These are phyloP conservation scores for Hyaloperonospora arabidopsidis DNA, from an alignment of 352 stramenopile genomes.

Conservation along the genomic window DNA sequence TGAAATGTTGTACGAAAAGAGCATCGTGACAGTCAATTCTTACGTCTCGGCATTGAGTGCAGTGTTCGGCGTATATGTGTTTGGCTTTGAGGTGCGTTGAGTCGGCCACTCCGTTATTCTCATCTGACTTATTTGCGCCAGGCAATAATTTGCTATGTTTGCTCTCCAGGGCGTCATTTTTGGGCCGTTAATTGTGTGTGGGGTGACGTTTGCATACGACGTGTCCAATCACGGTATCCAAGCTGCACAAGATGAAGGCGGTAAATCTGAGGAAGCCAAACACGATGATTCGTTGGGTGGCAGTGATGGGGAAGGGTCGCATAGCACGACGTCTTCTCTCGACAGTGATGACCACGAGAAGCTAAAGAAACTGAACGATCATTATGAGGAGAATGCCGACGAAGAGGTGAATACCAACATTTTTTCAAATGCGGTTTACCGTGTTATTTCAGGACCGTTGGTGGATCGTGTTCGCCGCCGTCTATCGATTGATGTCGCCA, in stretches of 20 bases:
- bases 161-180: constrained; percentile 75
- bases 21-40: constrained; percentile 74
- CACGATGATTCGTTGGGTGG: constrained; percentile 28
- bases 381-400: constrained; percentile 16
- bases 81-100: constrained; percentile 66
- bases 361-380: constrained; percentile 10
- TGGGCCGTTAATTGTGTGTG: constrained; percentile 71
- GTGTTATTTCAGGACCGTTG: constrained; percentile 67
- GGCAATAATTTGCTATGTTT: neutral
- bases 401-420: constrained; percentile 48
- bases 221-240: constrained; percentile 84
- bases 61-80: constrained; percentile 82
- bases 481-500: constrained; percentile 72
- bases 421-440: constrained; percentile 78
- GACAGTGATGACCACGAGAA: constrained; percentile 26
- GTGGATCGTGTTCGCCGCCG: constrained; percentile 69
- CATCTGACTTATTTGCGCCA: neutral
- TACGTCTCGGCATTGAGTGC: constrained; percentile 83
- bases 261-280: constrained; percentile 33
- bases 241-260: constrained; percentile 65
- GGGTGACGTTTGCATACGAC: constrained; percentile 79
- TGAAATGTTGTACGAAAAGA: constrained; percentile 86
- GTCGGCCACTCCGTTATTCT: neutral
- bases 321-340: constrained; percentile 34
- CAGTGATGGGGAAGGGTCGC: constrained; percentile 49